These are phyloP conservation scores for Cutaneotrichosporon mucoides DNA, from an alignment of 1,284 basidiomycete species.

Conservation along the genomic window DNA sequence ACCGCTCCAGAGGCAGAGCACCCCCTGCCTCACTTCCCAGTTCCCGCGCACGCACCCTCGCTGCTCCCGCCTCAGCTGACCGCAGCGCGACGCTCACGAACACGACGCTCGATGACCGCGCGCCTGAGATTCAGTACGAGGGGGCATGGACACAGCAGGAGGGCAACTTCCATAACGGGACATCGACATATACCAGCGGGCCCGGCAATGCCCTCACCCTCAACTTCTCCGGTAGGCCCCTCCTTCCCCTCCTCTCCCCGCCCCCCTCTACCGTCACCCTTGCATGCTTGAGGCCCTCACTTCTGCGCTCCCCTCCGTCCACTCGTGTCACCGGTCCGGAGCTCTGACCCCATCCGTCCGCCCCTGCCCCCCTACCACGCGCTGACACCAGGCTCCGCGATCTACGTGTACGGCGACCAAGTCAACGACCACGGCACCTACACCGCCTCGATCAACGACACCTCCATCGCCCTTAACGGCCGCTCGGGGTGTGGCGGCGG, in stretches of 20 bases:
- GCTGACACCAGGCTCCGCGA: constrained; percentile 37
- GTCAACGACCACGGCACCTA: constrained; percentile 50
- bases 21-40: no score
- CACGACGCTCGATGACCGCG: constrained; percentile 42
- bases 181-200: constrained; percentile 39
- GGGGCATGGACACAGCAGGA: constrained; percentile 46
- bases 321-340: no score
- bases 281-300: no score
- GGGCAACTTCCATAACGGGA: constrained; percentile 37
- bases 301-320: no score
- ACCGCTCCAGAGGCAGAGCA: no score
- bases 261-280: no score
- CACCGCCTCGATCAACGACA: constrained; percentile 42
- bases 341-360: no score
- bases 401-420: constrained; percentile 50
- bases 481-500: constrained; percentile 44
- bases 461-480: constrained; percentile 28
- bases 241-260: no score
- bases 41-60: no score
- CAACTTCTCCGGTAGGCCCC: constrained; percentile 34
- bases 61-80: no score
- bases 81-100: constrained; percentile 39
- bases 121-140: constrained; percentile 31
- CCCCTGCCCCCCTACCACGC: no score
- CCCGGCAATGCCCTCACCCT: constrained; percentile 33